These are phyloP conservation scores for Lizonia empirigonia DNA, from an alignment of 2,329 filamentous ascomycete genomes.

Conservation along the genomic window DNA sequence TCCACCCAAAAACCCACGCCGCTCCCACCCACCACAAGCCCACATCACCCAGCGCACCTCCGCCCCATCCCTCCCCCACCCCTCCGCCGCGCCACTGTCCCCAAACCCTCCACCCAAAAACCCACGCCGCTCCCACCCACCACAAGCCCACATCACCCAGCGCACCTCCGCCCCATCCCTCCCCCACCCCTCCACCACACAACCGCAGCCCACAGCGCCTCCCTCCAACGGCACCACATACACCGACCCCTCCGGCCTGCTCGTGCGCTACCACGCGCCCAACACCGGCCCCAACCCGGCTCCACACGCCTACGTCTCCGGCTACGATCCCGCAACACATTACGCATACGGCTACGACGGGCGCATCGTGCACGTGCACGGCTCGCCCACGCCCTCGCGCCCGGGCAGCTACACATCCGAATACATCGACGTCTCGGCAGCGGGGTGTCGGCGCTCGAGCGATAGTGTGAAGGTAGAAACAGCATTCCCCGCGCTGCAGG, in stretches of 20 bases:
- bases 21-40: no score
- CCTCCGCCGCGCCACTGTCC: no score
- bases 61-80: no score
- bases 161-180: not conserved
- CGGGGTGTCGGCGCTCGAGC: not conserved
- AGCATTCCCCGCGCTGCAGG: no score
- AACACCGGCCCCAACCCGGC: not conserved
- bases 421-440: not conserved
- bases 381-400: not conserved
- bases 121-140: no score
- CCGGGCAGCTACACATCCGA: not conserved
- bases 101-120: no score
- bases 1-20: no score
- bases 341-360: constrained; percentile 29
- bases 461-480: no score
- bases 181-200: not conserved
- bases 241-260: not conserved
- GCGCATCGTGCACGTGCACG: constrained; percentile 21
- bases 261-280: not conserved
- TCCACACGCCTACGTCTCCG: constrained; percentile 2
- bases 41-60: no score
- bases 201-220: not conserved
- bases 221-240: not conserved
- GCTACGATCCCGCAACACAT: constrained; percentile 17
- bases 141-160: not conserved